Conservation (phyloP, 2,329 filamentous ascomycete genomes). For the Taxawa tesnikishii region DNA sequence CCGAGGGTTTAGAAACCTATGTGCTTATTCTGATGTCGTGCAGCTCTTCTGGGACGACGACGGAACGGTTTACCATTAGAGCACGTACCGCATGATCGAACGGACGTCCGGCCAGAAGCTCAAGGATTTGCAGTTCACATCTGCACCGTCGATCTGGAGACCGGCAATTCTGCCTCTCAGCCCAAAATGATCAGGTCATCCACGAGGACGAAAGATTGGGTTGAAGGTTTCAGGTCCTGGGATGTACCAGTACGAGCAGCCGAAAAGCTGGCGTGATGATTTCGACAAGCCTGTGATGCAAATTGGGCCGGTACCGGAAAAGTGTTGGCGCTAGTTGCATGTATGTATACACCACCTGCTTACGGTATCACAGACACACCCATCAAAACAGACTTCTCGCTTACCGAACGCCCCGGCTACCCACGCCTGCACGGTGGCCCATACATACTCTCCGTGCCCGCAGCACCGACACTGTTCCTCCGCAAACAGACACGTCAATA, state of each 20-base stretch:
- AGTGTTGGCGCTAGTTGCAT: too few relatives aligned
- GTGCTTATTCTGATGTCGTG: too few relatives aligned
- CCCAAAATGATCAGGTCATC: conserved; percentile 24
- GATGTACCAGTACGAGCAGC: too few relatives aligned
- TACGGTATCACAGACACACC: conserved; percentile 31
- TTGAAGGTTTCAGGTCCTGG: conserved; percentile 22
- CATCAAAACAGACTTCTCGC: conserved; percentile 31
- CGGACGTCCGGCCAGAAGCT: conserved; percentile 24
- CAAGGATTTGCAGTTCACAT: conserved; percentile 42
- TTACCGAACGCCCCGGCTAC: conserved; percentile 30
- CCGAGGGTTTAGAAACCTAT: too few relatives aligned
- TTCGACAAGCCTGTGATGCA: conserved; percentile 20
- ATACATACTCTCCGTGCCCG: conserved; percentile 38
- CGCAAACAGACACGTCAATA: conserved; percentile 43
- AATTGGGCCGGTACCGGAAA: conserved; percentile 28
- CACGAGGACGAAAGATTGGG: conserved; percentile 31
- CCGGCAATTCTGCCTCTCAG: conserved; percentile 27
- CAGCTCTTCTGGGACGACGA: conserved; percentile 39
- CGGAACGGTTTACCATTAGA: conserved; percentile 37
- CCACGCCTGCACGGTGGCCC: conserved; percentile 40
- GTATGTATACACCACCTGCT: not conserved
- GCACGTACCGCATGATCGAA: conserved; percentile 10
- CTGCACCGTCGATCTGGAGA: conserved; percentile 30
- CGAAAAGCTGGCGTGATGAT: conserved; percentile 23
- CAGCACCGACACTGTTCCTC: conserved; percentile 39